Evolutionary conservation across 495 filamentous ascomycete genomes (phyloP).

Genomic region (Pyronema omphalodes): DNA sequence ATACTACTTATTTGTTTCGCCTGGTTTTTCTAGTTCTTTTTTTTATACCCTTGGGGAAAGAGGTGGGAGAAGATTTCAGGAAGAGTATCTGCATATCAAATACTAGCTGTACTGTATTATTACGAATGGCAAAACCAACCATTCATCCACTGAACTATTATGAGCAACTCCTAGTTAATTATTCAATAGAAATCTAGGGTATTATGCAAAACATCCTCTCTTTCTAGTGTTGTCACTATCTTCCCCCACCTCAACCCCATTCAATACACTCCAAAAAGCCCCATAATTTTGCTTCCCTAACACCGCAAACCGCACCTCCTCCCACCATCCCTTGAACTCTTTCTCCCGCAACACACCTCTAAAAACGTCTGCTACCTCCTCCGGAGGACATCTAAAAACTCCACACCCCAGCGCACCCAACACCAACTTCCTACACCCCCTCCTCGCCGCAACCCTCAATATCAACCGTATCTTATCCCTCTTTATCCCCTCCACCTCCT

Average conservation of each 20-base stretch:
- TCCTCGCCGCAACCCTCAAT: slow-evolving; percentile 44
- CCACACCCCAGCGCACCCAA: slow-evolving; percentile 27
- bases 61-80: too few relatives aligned
- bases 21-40: too few relatives aligned
- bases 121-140: too few relatives aligned
- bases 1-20: too few relatives aligned
- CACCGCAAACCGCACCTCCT: neutral
- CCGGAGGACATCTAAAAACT: neutral
- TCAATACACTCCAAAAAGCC: neutral
- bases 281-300: neutral
- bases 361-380: neutral
- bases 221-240: neutral
- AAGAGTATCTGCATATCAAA: too few relatives aligned
- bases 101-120: too few relatives aligned
- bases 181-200: neutral
- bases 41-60: too few relatives aligned
- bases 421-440: slow-evolving; percentile 36
- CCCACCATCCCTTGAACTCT: neutral
- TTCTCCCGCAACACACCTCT: neutral
- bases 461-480: slow-evolving; percentile 27
- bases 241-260: too few relatives aligned
- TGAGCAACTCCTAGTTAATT: neutral
- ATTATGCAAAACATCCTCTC: neutral
- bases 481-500: slow-evolving; percentile 75
- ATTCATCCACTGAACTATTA: too few relatives aligned